phyloP scores from a whole-genome alignment of 192 early-diverging fungal genomes.

The Backusella morwellensis region DNA sequence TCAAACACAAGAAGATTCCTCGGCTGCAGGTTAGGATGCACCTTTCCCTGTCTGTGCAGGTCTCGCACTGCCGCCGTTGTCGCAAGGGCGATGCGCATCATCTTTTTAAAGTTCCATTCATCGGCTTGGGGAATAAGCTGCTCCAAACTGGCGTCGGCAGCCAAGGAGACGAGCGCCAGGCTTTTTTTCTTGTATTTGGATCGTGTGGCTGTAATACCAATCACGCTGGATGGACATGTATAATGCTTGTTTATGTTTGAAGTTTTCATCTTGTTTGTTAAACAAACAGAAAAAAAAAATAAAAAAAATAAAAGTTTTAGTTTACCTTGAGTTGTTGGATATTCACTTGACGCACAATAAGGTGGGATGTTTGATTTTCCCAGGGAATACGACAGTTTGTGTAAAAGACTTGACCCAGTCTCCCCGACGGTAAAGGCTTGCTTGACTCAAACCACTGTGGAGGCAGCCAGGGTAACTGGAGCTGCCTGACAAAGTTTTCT shows the following conservation, averaged over 20 bases:
- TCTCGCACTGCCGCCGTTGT: not conserved
- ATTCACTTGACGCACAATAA: not conserved
- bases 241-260: not conserved
- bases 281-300: not conserved
- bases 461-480: not conserved
- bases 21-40: constrained; percentile 7
- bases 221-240: not conserved
- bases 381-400: not conserved
- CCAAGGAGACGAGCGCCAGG: not conserved
- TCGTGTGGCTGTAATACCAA: constrained; percentile 2
- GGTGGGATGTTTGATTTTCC: not conserved
- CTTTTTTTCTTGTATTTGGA: not conserved
- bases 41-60: not conserved
- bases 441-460: constrained; percentile 5
- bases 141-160: not conserved
- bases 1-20: not conserved
- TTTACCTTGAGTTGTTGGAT: not conserved
- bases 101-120: not conserved
- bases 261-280: not conserved
- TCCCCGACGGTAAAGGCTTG: not conserved
- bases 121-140: constrained; percentile 7
- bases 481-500: not conserved
- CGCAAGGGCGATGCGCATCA: not conserved
- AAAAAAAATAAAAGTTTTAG: too few relatives aligned
- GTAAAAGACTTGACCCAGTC: not conserved